Evolutionary conservation across 495 filamentous ascomycete genomes (phyloP), one percentile per base, ranked within the genome.

Genomic region (Acidomyces sp.): DNA sequence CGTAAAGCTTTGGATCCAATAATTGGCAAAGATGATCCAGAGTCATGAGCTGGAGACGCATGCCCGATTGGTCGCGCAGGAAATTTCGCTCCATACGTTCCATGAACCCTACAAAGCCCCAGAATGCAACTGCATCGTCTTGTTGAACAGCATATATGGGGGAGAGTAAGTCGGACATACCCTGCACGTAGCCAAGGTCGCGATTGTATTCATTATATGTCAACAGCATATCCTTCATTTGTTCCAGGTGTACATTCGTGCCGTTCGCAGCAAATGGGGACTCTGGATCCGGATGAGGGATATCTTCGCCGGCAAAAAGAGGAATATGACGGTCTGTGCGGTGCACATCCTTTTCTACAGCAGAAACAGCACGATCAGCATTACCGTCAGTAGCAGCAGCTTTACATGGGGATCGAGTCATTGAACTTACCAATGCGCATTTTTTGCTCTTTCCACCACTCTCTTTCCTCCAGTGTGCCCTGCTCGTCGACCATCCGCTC

Each of bases 181-280:
- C 90, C 67, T 97, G 90, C 2, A 97, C 90, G 53, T 97, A 97
- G 21, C 90, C 90, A 1, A 96, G 67, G 30, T 85, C 80, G 22
- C 72, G 78, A 64, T 95, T 96, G 55, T 86, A 90, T 55, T 97
- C 92, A 56, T 96, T 95, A 57, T 97, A 97, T 0, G 90, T 96
- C 10, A 97, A 65, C 3, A 97, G 78, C 85, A 97, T 94, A 53
- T 97, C 90, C 61, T 97, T 97, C 74, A 96, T 78, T 58, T 97
- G 90, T 54, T 97, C 90, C 45, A 97, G 71, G 60, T 97, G 90
- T 23, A 95, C 88, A 49, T 97, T 97, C 19, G 90, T 97, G 37
- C 90, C 90, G 11, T 72, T 70, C 34, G 80, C 77, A 16, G 85
- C 83, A 55, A 95, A 97, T 0, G 90, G 88, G 0, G 92, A 96